Conservation (phyloP, 352 stramenopile species). For the Globisporangium viniferum region DNA sequence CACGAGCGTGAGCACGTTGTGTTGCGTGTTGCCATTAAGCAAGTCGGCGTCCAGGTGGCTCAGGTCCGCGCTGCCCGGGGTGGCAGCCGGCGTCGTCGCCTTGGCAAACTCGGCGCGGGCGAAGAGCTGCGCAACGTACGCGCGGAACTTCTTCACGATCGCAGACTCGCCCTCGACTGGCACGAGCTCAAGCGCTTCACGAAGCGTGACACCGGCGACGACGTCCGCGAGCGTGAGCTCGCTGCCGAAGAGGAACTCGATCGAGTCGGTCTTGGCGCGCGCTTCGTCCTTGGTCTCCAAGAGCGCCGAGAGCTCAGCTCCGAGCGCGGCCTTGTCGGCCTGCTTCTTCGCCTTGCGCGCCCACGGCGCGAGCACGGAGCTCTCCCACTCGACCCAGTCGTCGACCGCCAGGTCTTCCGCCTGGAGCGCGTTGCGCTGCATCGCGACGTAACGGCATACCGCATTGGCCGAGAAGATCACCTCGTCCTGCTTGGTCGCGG, state of each 20-base stretch:
- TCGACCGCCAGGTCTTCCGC: slow-evolving; percentile 75
- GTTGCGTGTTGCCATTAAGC: slow-evolving; percentile 56
- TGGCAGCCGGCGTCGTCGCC: slow-evolving; percentile 27
- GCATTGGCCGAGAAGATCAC: slow-evolving; percentile 77
- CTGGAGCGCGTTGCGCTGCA: slow-evolving; percentile 35
- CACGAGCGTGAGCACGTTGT: slow-evolving; percentile 74
- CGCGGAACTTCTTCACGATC: slow-evolving; percentile 54
- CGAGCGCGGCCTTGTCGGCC: slow-evolving; percentile 19
- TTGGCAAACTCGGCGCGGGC: slow-evolving; percentile 39
- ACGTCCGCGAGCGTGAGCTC: slow-evolving; percentile 72
- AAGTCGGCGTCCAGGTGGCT: slow-evolving; percentile 46
- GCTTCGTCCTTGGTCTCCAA: slow-evolving; percentile 65
- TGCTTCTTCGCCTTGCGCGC: slow-evolving; percentile 55
- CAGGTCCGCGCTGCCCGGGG: slow-evolving; percentile 13
- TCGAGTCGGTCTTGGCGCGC: slow-evolving; percentile 31
- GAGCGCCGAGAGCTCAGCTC: slow-evolving; percentile 40
- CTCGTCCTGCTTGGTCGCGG: slow-evolving; percentile 22
- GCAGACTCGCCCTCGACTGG: slow-evolving; percentile 41
- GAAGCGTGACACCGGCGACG: slow-evolving; percentile 67
- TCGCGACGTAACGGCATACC: slow-evolving; percentile 69
- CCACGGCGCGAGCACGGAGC: slow-evolving; percentile 56
- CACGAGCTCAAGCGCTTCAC: slow-evolving; percentile 52
- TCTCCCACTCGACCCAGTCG: slow-evolving; percentile 84
- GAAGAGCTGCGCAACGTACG: slow-evolving; percentile 72
- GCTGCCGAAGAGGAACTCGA: slow-evolving; percentile 65